These are phyloP conservation scores for Vickermania ingenoplastis DNA, from an alignment of 208 protist species.

Conservation along the genomic window DNA sequence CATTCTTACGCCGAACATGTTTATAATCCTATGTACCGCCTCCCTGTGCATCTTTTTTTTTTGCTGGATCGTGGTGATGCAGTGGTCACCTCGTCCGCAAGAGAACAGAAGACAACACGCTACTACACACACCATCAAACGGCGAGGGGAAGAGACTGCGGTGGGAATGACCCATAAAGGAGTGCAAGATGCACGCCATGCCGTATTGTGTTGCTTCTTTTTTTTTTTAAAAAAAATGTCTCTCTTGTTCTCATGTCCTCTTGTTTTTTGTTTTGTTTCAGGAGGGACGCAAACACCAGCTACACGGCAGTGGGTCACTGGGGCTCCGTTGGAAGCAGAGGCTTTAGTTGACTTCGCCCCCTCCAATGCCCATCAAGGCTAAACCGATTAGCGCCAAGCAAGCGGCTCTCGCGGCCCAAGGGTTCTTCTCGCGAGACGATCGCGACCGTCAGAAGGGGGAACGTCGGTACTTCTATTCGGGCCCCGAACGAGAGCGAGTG, in stretches of 20 bases:
- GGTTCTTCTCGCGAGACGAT: slow-evolving; percentile 17
- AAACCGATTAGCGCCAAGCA: slow-evolving; percentile 48
- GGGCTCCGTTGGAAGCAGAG: neutral
- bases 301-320: neutral
- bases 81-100: too few relatives aligned
- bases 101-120: too few relatives aligned
- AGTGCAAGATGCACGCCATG: too few relatives aligned
- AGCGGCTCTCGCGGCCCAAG: slow-evolving; percentile 37
- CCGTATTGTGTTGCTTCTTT: too few relatives aligned
- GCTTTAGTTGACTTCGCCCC: neutral
- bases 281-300: neutral
- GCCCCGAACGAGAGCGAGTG: slow-evolving; percentile 9
- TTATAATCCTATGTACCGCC: too few relatives aligned
- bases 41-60: too few relatives aligned
- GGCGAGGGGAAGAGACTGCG: too few relatives aligned
- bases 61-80: too few relatives aligned
- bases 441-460: neutral
- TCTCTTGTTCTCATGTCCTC: neutral
- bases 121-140: too few relatives aligned
- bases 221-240: too few relatives aligned
- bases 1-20: too few relatives aligned
- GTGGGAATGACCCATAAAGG: too few relatives aligned
- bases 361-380: slow-evolving; percentile 67
- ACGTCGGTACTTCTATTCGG: slow-evolving; percentile 35
- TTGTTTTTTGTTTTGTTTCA: slow-evolving; percentile 15